Evolutionary conservation across 106 monocot species (phyloP), one percentile per base, ranked within the genome.

Genomic region (Narthecium ossifragum): DNA sequence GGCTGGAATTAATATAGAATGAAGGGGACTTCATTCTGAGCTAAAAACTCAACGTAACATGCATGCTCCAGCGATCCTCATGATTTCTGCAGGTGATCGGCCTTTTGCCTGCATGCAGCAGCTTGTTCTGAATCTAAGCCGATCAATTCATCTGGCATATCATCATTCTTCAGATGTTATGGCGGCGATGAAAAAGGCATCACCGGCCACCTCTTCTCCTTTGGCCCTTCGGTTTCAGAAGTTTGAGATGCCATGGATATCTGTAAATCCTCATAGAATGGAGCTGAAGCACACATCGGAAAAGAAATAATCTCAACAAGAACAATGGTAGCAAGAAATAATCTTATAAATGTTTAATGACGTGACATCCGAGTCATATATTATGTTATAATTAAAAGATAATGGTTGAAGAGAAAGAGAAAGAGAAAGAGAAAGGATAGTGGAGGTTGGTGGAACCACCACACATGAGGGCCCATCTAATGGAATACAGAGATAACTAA

Each of bases 21-120:
- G 64, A 45, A 31, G 31, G 21, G 59, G 65, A 11, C 47, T 23
- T 51, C 30, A 26, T 20, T 5, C 9, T 51, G 41, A 3, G 65
- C 8, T 10, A 59, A 65, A 2, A 23, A 23, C 13, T 73, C 38
- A 31, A 70, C 49, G 47, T 63, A 71, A 34, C 56, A 22, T 20
- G 15, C 14, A n/a, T 8, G 56, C 55, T 12, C 48, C 55, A 26
- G 63, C 71, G 33, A 71, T 28, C 45, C 56, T 55, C 41, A 63
- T 26, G 26, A 63, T 28, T 40, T 61, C 70, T 61, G 38, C 43
- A 1, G 71, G 56, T 8, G 71, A 71, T 12, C 1, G 34, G n/a
- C 10, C 21, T 10, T 1, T 1, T 36, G 10, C 18, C 32, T 57
- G 18, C 34, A 21, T n/a, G 1, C 55, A 29, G 6, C 28, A 54